Base-by-base conservation (phyloP, 495 filamentous ascomycete species). In the Tricharina praecox region DNA sequence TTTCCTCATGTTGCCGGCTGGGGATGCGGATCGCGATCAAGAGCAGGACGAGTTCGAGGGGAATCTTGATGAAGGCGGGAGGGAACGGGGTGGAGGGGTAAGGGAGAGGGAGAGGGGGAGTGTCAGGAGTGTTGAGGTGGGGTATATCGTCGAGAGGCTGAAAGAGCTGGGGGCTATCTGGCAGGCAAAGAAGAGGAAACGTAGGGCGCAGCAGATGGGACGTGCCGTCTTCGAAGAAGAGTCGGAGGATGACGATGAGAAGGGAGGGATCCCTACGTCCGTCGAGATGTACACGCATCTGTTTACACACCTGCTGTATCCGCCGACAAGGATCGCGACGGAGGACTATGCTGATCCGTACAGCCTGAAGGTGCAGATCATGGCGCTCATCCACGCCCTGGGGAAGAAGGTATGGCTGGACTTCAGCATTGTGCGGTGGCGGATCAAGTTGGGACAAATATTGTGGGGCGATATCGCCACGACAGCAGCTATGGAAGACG, bases 361-460 rank as follows among this genome's bases (percentile, higher is more conserved):
- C 54, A 74, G 73, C 41, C 59, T 77, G 3, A 65, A 69, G 21
- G 74, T 77, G 7, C 75, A 78, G 55, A 74, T 76, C 28, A 59
- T 69, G 33, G 67, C 71, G 15, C 54, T 80, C 9, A 70, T 77
- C 35, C 67, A 70, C 44, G 68, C 71, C 10, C 68, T 80, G 21
- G 66, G 70, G 0, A 66, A 69, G 26, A 71, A 73, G 44, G 64
- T 72, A 41, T 93, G 85, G 85, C 66, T 80, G 13, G 76, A 93
- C 57, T 85, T 93, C 54, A 79, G 78, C 34, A 64, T 78, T 20
- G 74, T 83, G 0, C 82, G 86, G 56, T 88, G 82, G 82, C 70
- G 85, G 16, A 75, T 87, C 23, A 67, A 78, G 9, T 70, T 81
- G 1, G 84, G 85, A n/a, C 83, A 90, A 55, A 63, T 90, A 49